Evolutionary conservation across 805 yeast genomes (phyloP).

Genomic region (Kodamaea jinghongensis): DNA sequence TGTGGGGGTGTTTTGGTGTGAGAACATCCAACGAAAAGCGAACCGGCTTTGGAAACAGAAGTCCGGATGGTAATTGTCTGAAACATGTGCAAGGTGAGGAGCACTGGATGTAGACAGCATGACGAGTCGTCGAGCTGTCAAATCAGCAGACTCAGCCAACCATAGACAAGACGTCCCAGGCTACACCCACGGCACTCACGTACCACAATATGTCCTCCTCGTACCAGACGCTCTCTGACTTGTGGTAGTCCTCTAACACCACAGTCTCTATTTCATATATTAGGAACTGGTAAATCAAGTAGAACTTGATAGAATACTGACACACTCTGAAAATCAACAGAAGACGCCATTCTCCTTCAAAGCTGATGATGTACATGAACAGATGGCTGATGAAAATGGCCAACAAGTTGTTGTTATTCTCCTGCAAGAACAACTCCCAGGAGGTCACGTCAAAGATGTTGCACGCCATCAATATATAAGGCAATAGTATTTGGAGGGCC

Average conservation of each 20-base stretch:
- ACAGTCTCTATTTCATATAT: conserved; percentile 26
- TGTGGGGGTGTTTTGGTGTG: no score
- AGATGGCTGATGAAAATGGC: conserved; percentile 37
- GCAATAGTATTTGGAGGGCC: conserved; percentile 19
- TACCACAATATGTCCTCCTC: neutral
- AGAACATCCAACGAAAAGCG: no score
- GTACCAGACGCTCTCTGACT: conserved; percentile 11
- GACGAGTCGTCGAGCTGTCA: no score
- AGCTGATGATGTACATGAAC: conserved; percentile 24
- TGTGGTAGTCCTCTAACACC: conserved; percentile 9
- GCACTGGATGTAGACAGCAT: no score
- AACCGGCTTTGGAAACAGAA: no score
- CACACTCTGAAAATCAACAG: conserved; percentile 17
- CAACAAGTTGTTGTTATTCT: conserved; percentile 32
- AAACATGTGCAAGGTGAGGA: no score
- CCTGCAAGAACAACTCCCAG: conserved; percentile 15
- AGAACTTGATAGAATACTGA: conserved; percentile 29
- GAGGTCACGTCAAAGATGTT: conserved; percentile 11
- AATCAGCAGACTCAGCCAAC: no score
- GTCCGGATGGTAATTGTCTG: no score
- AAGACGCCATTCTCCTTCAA: neutral
- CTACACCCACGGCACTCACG: neutral
- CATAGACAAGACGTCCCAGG: neutral
- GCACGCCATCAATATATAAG: conserved; percentile 18
- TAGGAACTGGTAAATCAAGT: conserved; percentile 31